Evolutionary conservation across 306 rosid species (phyloP), one percentile per base, ranked within the genome.

Genomic region (Carpinus fangiana): DNA sequence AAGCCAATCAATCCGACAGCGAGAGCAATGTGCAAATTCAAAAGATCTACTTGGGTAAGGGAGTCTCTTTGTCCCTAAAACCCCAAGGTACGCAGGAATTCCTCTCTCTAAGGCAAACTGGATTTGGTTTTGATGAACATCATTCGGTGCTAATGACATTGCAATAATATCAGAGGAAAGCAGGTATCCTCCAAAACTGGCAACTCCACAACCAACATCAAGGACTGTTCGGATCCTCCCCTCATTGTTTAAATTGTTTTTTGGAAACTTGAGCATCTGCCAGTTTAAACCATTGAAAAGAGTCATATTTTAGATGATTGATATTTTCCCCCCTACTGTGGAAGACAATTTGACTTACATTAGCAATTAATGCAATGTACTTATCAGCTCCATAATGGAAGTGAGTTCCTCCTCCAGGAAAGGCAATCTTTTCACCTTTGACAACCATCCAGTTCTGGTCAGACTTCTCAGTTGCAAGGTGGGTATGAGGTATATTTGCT

Each of bases 351-450:
- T 78, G 59, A 75, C 94, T 92, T 87, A 92, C 98, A 84, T 91
- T 95, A 79, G 98, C 99, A 82, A 95, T 93, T 73, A 93, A 79
- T n/a, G 98, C 94, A 80, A 93, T 95, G 87, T 93, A 95, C 86
- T 90, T 95, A 79, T 91, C 96, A 61, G 99, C 99, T 84, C 99
- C 99, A 62, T 89, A 82, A 81, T 95, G 99, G 84, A 95, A 95
- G 88, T 95, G 99, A 62, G 99, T 95, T 73, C 99, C 99, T 17
- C 99, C 99, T 68, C 99, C 98, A 72, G 97, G 98, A 76, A 95
- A 95, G 23, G 59, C 55, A 65, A 95, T 95, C 84, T 86, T 93
- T 76, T 95, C 96, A 80, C 98, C 94, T 70, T 88, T 91, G 62
- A 84, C 98, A 86, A 93, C 85, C 98, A 95, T 91, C 99, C 92